A percentile compares a stretch with the other conserved stretches of the same genome.
These are phyloP conservation scores for Microsporum ferrugineum DNA, from an alignment of 2,329 filamentous ascomycete species.

Conservation along the genomic window DNA sequence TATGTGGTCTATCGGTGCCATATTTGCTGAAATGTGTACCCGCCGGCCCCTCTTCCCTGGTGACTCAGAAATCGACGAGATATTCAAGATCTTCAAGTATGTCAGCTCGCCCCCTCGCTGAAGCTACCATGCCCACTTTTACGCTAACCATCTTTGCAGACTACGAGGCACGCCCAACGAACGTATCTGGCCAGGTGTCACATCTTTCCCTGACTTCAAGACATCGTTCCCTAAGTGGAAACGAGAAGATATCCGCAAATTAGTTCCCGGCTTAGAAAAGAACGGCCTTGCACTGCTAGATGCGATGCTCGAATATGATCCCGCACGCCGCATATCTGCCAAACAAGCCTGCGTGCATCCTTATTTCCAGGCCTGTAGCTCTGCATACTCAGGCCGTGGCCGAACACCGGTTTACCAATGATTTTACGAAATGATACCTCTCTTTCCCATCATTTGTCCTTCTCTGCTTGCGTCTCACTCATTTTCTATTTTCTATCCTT, in stretches of 20 bases:
- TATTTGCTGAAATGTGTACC: conserved; percentile 95
- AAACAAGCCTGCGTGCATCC: conserved; percentile 77
- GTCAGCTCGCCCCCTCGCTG: conserved; percentile 15
- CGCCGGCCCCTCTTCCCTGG: conserved; percentile 85
- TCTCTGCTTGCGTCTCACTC: background rate
- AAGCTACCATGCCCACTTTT: background rate
- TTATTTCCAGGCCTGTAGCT: conserved; percentile 55
- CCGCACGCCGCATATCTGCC: conserved; percentile 73
- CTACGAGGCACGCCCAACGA: conserved; percentile 75
- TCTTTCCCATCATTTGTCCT: background rate
- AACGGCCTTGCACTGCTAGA: conserved; percentile 43
- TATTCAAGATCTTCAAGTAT: conserved; percentile 88
- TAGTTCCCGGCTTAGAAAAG: conserved; percentile 64
- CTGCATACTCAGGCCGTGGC: conserved; percentile 37
- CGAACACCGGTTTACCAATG: conserved; percentile 29
- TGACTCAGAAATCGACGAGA: conserved; percentile 86
- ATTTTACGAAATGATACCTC: conserved; percentile 13
- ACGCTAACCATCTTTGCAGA: conserved; percentile 29
- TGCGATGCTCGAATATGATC: conserved; percentile 72
- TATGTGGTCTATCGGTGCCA: conserved; percentile 92
- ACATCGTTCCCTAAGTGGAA: conserved; percentile 84
- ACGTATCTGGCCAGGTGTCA: conserved; percentile 75
- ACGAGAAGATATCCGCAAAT: conserved; percentile 52
- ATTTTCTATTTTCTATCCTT: background rate
- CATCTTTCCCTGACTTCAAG: conserved; percentile 92